Percentiles rank a stretch among this genome's conserved stretches.
Conservation (phyloP, 345 rosid genomes). For the Abelmoschus esculentus region DNA sequence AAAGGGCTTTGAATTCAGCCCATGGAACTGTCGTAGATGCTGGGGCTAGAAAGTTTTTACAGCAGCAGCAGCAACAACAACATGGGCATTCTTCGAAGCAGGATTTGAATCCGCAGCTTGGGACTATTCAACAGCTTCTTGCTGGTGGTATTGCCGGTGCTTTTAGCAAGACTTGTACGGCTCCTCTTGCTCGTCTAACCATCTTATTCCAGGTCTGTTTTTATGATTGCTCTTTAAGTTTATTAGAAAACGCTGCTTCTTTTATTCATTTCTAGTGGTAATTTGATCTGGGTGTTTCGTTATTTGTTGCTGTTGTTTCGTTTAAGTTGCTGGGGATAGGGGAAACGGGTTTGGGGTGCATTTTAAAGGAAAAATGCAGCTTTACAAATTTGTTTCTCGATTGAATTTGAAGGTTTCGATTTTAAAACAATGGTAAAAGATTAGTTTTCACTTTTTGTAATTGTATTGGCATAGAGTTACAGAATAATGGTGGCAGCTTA, state of each 20-base stretch:
- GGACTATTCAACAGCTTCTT: constrained; percentile 45
- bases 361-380: not conserved
- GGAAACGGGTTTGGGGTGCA: not conserved
- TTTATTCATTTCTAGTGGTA: not conserved
- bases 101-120: constrained; percentile 36
- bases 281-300: not conserved
- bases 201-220: constrained; percentile 77
- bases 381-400: not conserved
- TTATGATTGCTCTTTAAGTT: not conserved
- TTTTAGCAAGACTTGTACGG: constrained; percentile 93
- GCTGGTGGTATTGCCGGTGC: constrained; percentile 98
- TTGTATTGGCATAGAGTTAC: not conserved
- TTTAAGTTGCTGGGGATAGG: not conserved
- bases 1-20: constrained; percentile 51
- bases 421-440: not conserved
- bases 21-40: constrained; percentile 51
- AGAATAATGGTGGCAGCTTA: not conserved
- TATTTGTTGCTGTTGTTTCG: not conserved
- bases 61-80: constrained; percentile 26
- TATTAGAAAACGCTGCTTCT: not conserved
- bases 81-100: constrained; percentile 17
- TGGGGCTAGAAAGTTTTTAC: constrained; percentile 49
- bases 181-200: constrained; percentile 94
- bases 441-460: not conserved
- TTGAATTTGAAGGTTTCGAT: not conserved